Base-by-base conservation (phyloP, 2,329 filamentous ascomycete genomes). In the Cladophialophora bantiana region DNA sequence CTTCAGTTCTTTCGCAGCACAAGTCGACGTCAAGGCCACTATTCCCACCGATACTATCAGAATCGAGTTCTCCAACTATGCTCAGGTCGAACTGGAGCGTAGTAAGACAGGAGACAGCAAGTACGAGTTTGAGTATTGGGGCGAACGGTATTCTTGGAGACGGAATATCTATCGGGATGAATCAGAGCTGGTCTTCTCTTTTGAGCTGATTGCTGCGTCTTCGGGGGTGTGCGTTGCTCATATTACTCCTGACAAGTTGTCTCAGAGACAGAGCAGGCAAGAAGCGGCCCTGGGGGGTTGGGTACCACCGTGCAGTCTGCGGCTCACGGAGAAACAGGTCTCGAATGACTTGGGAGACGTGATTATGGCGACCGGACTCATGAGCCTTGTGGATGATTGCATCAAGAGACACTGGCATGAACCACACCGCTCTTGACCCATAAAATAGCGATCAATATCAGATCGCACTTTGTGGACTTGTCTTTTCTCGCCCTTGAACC, bases 51-150 rank as follows among this genome's bases (percentile, higher is more conserved):
- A 96, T 77, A 90, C 86, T 40, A 91, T 94, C 77, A 92, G 93
- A 79, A 86, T 99, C 38, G 94, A 98, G 77, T 99, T 97, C 77
- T 96, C 93, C 71, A 99, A 98, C 81, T 99, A 99, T 77, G 94
- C 94, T 1, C 93, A 95, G 73, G 88, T 98, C 48, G 91, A 97
- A 71, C 81, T 99, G 59, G 88, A 86, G 72, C 66, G 69, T 26
- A 53, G 45, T 18, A 88, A 92, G 50, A 84, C 87, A 31, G 90
- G 90, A 6, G 82, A 85, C 59, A 89, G 87, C 72, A 94, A 93
- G 79, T 98, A 97, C 77, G 91, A 93, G 63, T 97, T 96, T 74
- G 90, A 94, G 75, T 97, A 96, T 84, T 98, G 95, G 95, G 93
- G 92, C 32, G 86, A 90, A 73, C 85, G 83, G 62, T 98, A 98